Evolutionary conservation across 2,329 filamentous ascomycete genomes (phyloP).

Genomic region (Aspergillus brasiliensis): DNA sequence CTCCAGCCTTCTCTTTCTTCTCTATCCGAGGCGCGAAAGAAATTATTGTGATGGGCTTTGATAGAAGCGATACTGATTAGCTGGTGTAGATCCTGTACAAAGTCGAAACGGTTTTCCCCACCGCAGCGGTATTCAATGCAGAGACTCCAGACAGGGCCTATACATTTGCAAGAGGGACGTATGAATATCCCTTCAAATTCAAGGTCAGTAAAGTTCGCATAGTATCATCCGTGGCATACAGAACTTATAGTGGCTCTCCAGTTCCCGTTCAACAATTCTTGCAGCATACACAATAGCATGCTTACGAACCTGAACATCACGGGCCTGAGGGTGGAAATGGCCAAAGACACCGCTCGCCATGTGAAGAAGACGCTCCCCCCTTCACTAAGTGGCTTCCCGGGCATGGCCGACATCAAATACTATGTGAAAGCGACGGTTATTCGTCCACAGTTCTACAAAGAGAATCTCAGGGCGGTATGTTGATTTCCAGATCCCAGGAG

Average conservation of each 20-base stretch:
- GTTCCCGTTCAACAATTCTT: constrained; percentile 55
- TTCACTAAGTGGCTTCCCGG: constrained; percentile 81
- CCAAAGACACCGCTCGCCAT: constrained; percentile 58
- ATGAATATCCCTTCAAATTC: constrained; percentile 54
- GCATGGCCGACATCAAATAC: constrained; percentile 87
- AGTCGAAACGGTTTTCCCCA: constrained; percentile 50
- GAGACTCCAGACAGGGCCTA: constrained; percentile 40
- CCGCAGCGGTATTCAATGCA: constrained; percentile 43
- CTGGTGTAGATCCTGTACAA: constrained; percentile 47
- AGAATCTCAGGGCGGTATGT: constrained; percentile 70
- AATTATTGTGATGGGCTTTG: neutral
- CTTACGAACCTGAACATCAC: constrained; percentile 50
- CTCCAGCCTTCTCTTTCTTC: neutral
- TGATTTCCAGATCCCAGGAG: neutral
- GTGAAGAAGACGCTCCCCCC: constrained; percentile 86
- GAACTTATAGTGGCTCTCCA: constrained; percentile 18
- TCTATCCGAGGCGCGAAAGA: neutral
- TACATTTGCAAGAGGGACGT: constrained; percentile 48
- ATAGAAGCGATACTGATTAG: neutral
- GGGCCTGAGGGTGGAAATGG: constrained; percentile 49
- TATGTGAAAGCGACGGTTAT: constrained; percentile 95
- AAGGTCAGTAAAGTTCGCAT: constrained; percentile 38
- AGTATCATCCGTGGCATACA: neutral
- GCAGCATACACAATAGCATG: constrained; percentile 47
- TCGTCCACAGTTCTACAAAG: constrained; percentile 83